Evolutionary conservation across 148 eudicot genomes (phyloP), one percentile per base, ranked within the genome.

Genomic region (Spergularia marina): DNA sequence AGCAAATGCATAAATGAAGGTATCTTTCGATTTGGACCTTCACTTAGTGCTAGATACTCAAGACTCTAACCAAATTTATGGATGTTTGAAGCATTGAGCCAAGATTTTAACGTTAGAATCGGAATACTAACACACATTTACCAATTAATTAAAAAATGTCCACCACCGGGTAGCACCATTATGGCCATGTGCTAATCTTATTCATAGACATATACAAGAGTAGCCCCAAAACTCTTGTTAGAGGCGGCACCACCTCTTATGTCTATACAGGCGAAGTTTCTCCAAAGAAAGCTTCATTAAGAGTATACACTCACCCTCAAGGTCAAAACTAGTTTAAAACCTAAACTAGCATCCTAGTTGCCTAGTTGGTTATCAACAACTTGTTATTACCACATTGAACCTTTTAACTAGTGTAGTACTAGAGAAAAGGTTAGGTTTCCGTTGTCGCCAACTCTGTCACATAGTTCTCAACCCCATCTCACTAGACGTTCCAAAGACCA

Each of bases 331-430:
- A 64, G 34, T 0, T 4, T 52, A 51, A 10, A 9, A 8, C 1
- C 15, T 18, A 52, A 5, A 53, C 14, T 47, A 73, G 36, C n/a
- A n/a, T n/a, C n/a, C n/a, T n/a, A n/a, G n/a, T 59, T 5, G 14
- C 1, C 15, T 11, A 34, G 41, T 17, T 6, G 17, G 34, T 12
- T 2, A 65, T 14, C 12, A n/a, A 51, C 34, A 52, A 64, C 15
- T 74, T 74, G 77, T 74, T 74, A 4, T 63, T 74, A 74, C 77
- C 70, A n/a, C 18, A 53, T 74, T 74, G 77, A 34, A 65, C 70
- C 70, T 63, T 53, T 74, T 10, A 21, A 64, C 54, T 17, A 49
- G 34, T 30, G 34, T 30, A 30, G 2, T 30, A 2, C 34, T 30
- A 30, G 34, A 30, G 34, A 52, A 63, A 74, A 74, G 25, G 69